Evolutionary conservation across 192 early-diverging fungal species (phyloP).

Genomic region (Backusella psychrophila): DNA sequence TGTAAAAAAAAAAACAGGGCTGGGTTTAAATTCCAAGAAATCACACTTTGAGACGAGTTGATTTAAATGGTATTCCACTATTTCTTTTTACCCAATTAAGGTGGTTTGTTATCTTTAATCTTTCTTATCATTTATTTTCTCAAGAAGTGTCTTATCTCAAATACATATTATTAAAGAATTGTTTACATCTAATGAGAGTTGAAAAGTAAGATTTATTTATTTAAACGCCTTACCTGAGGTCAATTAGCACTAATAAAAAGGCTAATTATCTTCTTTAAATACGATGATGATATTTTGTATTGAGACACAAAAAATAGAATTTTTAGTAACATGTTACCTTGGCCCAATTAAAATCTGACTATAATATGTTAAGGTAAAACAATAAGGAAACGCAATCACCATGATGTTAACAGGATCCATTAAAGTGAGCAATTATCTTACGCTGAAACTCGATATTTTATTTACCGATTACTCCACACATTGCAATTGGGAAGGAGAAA

Average conservation of each 20-base stretch:
- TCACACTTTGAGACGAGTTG: neutral
- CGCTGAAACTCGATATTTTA: neutral
- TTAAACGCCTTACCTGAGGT: neutral
- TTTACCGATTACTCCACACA: neutral
- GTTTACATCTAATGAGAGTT: neutral
- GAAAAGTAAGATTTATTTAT: neutral
- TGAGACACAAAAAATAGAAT: neutral
- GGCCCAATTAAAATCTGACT: neutral
- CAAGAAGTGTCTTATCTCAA: neutral
- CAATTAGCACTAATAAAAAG: neutral
- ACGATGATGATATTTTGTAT: neutral
- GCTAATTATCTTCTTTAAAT: too few species aligned
- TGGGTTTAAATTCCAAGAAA: neutral
- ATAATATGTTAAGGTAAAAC: neutral
- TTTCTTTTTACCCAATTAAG: neutral
- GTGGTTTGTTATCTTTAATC: constrained; percentile 10
- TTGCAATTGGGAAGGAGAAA: neutral
- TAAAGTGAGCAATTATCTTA: neutral
- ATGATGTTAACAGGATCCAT: neutral
- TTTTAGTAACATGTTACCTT: neutral
- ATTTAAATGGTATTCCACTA: neutral
- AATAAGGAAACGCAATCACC: neutral
- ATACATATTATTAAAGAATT: neutral
- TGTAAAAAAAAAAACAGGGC: neutral
- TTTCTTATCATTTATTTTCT: constrained; percentile 4